Base-by-base conservation (phyloP, 495 filamentous ascomycete genomes). In the Hypoxylon perforatum region DNA sequence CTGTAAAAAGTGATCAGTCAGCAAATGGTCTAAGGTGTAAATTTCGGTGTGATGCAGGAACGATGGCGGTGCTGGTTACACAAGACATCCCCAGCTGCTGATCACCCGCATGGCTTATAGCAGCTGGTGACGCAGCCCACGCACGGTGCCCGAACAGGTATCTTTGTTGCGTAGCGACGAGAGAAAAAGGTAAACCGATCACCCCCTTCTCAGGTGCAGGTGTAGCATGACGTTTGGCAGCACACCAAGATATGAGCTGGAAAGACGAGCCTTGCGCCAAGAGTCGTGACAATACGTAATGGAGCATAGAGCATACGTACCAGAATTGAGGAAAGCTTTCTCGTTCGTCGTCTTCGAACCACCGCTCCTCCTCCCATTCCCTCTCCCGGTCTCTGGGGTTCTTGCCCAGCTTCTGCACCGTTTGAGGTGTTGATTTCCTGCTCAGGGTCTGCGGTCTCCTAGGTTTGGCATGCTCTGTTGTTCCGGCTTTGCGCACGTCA, bases 261-360 rank as follows among this genome's bases (percentile, higher is more conserved):
- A 50, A 25, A 15, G 46, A 7, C 57, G 23, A 52, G 28, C 17
- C 36, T 64, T 33, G 30, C 57, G 61, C 47, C 53, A 50, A 52
- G 17, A 33, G 59, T 64, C 21, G 49, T 64, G 49, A 64, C 44
- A 17, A 44, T 44, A 44, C 41, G 41, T 44, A 44, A 44, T 44
- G 21, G 17, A 44, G 30, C 30, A 52, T 47, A 42, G 23, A 49
- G 30, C 18, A 33, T 30, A 77, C 80, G 53, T 81, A 84, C 81
- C 81, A 84, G 48, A 77, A 83, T 71, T 81, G 78, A 14, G 81
- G 81, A 55, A 84, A 84, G 73, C 77, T 83, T 59, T 82, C 79
- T 49, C 80, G 64, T 69, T 82, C 81, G 51, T 82, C 81, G 51
- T 82, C 80, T 7, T 81, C 80, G 60, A 73, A 80, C 76, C 73